phyloP scores from a whole-genome alignment of 805 yeast species.

The Saturnispora mendoncae region DNA sequence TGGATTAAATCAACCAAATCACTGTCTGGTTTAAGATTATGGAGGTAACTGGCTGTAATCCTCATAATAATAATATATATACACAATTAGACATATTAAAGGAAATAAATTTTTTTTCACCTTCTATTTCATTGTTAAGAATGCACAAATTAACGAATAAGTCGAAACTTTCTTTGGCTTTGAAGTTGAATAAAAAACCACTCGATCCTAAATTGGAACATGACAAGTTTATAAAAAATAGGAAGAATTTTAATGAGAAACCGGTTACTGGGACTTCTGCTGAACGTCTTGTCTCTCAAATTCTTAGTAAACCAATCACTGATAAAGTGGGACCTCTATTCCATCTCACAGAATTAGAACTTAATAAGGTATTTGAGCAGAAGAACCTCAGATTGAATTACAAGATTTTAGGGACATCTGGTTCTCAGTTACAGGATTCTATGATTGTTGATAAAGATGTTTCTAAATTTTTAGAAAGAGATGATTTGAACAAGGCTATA shows the following conservation, averaged over 20 bases:
- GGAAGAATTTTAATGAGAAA: constrained; percentile 16
- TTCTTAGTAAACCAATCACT: constrained; percentile 16
- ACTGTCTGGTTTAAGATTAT: background rate
- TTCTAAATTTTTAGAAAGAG: constrained; percentile 40
- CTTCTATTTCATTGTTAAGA: background rate
- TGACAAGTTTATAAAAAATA: constrained; percentile 3
- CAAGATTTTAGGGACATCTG: constrained; percentile 50
- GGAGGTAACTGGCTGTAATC: constrained; percentile 2
- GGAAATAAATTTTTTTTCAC: background rate
- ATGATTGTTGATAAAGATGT: constrained; percentile 46
- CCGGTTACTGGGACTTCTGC: constrained; percentile 27
- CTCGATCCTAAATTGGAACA: constrained; percentile 8
- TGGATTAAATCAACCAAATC: background rate
- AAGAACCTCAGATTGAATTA: constrained; percentile 39
- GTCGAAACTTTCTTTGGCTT: constrained; percentile 4
- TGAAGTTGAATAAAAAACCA: constrained; percentile 9
- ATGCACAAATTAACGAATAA: constrained; percentile 4
- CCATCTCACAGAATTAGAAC: constrained; percentile 21
- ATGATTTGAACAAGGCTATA: constrained; percentile 43
- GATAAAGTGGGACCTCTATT: constrained; percentile 22
- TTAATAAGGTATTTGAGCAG: constrained; percentile 19
- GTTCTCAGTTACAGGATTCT: constrained; percentile 50
- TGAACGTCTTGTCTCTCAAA: constrained; percentile 16
- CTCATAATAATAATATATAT: background rate
- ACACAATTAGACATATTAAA: background rate